Evolutionary conservation across 208 protist species (phyloP).

Genomic region (Leishmania lainsoni): DNA sequence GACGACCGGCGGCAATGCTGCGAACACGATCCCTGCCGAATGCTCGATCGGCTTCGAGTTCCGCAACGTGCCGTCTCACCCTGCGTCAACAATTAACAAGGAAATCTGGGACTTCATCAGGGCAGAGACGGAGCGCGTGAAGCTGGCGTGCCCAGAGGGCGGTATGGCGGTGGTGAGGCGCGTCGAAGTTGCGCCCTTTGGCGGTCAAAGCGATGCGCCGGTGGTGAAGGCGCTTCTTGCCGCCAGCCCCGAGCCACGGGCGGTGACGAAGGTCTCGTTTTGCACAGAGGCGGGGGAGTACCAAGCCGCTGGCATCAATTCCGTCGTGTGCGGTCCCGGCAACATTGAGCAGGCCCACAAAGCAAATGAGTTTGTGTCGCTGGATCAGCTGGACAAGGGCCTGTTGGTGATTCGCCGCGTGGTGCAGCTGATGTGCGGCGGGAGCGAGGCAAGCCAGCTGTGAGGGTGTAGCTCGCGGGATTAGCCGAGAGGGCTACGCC

Average conservation of each 20-base stretch:
- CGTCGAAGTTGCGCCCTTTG: slow-evolving; percentile 21
- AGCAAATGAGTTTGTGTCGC: slow-evolving; percentile 61
- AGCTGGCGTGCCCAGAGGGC: slow-evolving; percentile 7
- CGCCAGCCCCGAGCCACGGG: slow-evolving; percentile 10
- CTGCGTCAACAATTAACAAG: slow-evolving; percentile 17
- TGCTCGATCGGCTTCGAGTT: slow-evolving; percentile 54
- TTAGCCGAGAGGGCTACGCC: not conserved
- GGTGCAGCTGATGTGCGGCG: slow-evolving; percentile 34
- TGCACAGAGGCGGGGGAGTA: slow-evolving; percentile 62
- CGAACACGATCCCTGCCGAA: slow-evolving; percentile 59
- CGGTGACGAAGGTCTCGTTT: slow-evolving; percentile 47
- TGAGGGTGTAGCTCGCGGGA: slow-evolving; percentile 1
- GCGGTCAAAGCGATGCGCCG: slow-evolving; percentile 15
- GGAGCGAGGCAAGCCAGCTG: slow-evolving; percentile 32
- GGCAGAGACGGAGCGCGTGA: slow-evolving; percentile 24
- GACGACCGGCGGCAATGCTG: slow-evolving; percentile 43
- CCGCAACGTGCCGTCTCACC: slow-evolving; percentile 53
- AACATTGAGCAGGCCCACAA: slow-evolving; percentile 70
- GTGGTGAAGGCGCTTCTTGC: slow-evolving; percentile 42
- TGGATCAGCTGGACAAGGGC: slow-evolving; percentile 61
- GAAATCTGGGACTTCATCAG: slow-evolving; percentile 40
- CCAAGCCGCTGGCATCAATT: slow-evolving; percentile 51
- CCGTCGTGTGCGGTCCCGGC: slow-evolving; percentile 65
- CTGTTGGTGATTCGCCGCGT: slow-evolving; percentile 37
- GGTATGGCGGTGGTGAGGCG: slow-evolving; percentile 22